phyloP scores from a whole-genome alignment of 1,284 basidiomycete genomes.

The Cystobasidiaceae sp. region DNA sequence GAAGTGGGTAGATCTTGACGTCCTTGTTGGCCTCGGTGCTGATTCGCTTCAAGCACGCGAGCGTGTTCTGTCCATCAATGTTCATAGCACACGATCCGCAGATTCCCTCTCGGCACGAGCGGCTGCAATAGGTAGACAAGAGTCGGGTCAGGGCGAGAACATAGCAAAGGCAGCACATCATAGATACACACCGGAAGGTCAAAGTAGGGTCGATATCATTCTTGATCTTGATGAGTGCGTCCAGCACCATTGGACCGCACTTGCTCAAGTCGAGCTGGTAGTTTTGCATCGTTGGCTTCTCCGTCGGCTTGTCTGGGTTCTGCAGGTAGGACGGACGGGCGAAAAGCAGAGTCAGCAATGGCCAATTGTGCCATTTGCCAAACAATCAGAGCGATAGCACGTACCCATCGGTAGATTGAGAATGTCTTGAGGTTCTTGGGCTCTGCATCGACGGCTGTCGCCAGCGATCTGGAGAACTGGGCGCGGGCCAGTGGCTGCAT shows the following conservation, averaged over 20 bases:
- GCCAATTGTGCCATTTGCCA: neutral
- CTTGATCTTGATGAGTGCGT: slow-evolving; percentile 97
- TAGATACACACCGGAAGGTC: slow-evolving; percentile 72
- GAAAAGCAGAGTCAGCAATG: neutral
- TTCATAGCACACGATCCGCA: slow-evolving; percentile 99
- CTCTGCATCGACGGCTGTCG: slow-evolving; percentile 30
- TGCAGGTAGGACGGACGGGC: slow-evolving; percentile 43
- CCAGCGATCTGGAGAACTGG: slow-evolving; percentile 23
- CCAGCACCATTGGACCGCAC: slow-evolving; percentile 94
- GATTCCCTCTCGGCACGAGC: slow-evolving; percentile 95
- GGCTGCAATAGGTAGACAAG: slow-evolving; percentile 42
- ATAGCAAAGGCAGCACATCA: neutral
- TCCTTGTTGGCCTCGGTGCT: slow-evolving; percentile 68
- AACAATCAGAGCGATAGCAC: slow-evolving; percentile 42
- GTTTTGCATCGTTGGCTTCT: slow-evolving; percentile 84
- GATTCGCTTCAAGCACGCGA: slow-evolving; percentile 94
- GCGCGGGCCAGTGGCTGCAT: slow-evolving; percentile 7
- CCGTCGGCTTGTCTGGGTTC: slow-evolving; percentile 92
- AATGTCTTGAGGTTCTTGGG: slow-evolving; percentile 66
- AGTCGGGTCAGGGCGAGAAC: neutral
- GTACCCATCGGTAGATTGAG: slow-evolving; percentile 93
- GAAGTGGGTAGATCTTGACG: slow-evolving; percentile 94
- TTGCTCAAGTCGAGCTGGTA: slow-evolving; percentile 92
- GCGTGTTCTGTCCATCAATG: slow-evolving; percentile 85
- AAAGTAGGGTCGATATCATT: slow-evolving; percentile 95